phyloP scores from a whole-genome alignment of 1,284 basidiomycete genomes.

The Cutaneotrichosporon cutaneum region DNA sequence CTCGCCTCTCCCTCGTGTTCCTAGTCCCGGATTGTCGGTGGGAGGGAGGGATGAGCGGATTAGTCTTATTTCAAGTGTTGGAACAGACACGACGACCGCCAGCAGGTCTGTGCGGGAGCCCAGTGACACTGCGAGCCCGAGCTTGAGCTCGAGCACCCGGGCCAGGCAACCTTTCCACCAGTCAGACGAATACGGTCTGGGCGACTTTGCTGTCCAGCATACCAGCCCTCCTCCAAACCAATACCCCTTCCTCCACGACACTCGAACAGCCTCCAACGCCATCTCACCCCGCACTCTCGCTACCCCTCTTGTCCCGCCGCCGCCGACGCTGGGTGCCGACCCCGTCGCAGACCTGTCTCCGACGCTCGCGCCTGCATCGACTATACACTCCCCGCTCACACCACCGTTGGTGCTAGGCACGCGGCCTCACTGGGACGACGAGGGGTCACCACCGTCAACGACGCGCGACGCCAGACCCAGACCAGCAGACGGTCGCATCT shows the following conservation, averaged over 20 bases:
- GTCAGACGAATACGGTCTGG: not conserved
- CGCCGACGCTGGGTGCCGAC: not conserved
- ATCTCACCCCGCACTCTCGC: not conserved
- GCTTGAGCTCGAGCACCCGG: conserved; percentile 5
- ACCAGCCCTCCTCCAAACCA: not conserved
- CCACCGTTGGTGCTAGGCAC: not conserved
- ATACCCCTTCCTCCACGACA: not conserved
- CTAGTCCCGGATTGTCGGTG: not conserved
- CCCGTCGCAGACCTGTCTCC: conserved; percentile 9
- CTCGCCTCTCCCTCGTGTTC: not conserved
- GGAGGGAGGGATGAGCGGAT: not conserved
- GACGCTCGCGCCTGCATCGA: not conserved
- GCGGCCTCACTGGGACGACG: not conserved
- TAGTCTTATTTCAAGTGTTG: not conserved
- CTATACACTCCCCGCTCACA: not conserved
- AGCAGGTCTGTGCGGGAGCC: conserved; percentile 4
- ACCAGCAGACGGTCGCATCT: not conserved
- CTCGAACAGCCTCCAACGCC: not conserved
- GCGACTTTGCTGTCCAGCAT: not conserved
- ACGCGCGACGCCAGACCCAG: not conserved
- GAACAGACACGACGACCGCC: not conserved
- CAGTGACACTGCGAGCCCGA: not conserved
- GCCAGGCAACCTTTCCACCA: not conserved
- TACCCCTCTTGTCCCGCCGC: not conserved
- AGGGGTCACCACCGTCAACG: not conserved